Evolutionary conservation across 2,329 filamentous ascomycete species (phyloP), one percentile per base, ranked within the genome.

Genomic region (Cercospora canescens): DNA sequence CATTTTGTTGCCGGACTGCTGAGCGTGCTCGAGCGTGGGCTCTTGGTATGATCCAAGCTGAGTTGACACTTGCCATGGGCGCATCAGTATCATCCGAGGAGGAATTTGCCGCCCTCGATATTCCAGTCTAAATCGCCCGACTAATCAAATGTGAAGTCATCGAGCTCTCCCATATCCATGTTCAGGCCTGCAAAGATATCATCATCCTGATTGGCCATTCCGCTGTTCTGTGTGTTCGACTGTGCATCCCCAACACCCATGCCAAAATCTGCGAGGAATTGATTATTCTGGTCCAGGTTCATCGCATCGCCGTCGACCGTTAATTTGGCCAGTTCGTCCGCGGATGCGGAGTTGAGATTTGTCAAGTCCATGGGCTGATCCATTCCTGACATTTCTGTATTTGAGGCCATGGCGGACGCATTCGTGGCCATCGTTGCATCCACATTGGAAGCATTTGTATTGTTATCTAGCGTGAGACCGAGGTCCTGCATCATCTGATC

Each of bases 151-250:
- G 72, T 72, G 62, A 78, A 77, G 55, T 77, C 75, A 50, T 76
- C 71, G 72, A 75, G 61, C 28, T 72, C 72, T 12, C 68, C 70
- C 67, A 74, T 66, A 34, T 73, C 71, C 70, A 81, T 80, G 61
- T 81, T 78, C 67, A 84, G 69, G 0, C 78, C 81, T 68, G 80
- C 82, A 67, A 79, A 80, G 45, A 80, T 79, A 63, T 80, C 78
- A 32, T 80, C 78, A 24, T 80, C 78, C 34, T 71, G 72, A 64
- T 70, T 77, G 65, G 71, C 76, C 74, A 65, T 67, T 48, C 64
- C 66, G n/a, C 26, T 39, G 72, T 64, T 77, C 32, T 67, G 66
- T 28, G 55, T 50, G 14, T 50, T 73, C 72, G 71, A 76, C 72
- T 52, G 73, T 68, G 21, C 69, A 66, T 63, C 24, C 18, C 54